These are phyloP conservation scores for Ustilago esculenta DNA, from an alignment of 1,284 basidiomycete species.

Conservation along the genomic window DNA sequence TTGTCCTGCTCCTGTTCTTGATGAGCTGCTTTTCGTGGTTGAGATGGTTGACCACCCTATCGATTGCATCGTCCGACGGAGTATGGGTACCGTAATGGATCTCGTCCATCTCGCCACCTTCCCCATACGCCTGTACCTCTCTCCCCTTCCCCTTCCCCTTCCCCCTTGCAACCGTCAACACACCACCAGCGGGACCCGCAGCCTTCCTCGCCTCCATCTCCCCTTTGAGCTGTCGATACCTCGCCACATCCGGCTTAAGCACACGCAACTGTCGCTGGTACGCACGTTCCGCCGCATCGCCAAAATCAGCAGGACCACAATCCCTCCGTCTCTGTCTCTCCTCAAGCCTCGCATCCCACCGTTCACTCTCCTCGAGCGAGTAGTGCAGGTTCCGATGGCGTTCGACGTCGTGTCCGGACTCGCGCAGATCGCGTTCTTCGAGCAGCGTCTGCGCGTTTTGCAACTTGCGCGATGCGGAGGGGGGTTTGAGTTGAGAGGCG, in stretches of 20 bases:
- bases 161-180: neutral
- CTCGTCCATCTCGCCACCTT: neutral
- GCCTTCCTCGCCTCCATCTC: neutral
- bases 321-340: conserved; percentile 80
- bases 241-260: conserved; percentile 84
- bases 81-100: conserved; percentile 85
- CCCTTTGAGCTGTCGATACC: conserved; percentile 85
- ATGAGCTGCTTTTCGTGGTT: conserved; percentile 75
- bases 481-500: conserved; percentile 25
- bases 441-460: conserved; percentile 82
- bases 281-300: conserved; percentile 83
- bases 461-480: conserved; percentile 47
- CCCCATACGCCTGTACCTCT: neutral
- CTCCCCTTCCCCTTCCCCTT: neutral
- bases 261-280: conserved; percentile 90
- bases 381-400: conserved; percentile 91
- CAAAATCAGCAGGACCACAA: conserved; percentile 89
- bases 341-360: conserved; percentile 87
- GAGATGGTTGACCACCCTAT: conserved; percentile 88
- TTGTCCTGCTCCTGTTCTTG: conserved; percentile 81
- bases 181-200: neutral
- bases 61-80: conserved; percentile 91
- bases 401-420: conserved; percentile 77
- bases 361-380: conserved; percentile 91
- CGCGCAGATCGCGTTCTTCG: conserved; percentile 85